Percentiles rank a stretch among this genome's conserved stretches.
phyloP scores from a whole-genome alignment of 106 monocot species.

The Amphibolis antarctica region DNA sequence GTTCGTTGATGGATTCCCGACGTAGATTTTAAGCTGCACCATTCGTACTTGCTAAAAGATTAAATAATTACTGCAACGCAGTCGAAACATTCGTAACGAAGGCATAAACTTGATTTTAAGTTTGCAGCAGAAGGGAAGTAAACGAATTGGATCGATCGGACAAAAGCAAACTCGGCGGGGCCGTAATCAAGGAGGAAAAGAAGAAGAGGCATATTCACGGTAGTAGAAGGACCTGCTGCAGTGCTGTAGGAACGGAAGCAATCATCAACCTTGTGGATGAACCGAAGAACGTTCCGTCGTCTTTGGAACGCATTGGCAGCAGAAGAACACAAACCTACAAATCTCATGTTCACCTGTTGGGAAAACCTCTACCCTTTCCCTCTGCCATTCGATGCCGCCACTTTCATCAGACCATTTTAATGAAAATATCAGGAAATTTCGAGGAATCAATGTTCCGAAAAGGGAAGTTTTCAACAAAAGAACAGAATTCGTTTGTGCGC shows the following conservation, averaged over 20 bases:
- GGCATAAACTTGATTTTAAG: not conserved
- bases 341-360: not conserved
- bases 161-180: too few relatives aligned
- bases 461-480: too few relatives aligned
- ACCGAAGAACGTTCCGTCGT: not conserved
- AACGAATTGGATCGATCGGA: not conserved
- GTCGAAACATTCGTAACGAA: not conserved
- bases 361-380: not conserved
- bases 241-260: not conserved
- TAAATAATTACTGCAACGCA: not conserved
- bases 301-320: not conserved
- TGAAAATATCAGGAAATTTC: too few relatives aligned
- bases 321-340: not conserved
- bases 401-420: too few relatives aligned
- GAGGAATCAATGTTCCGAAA: too few relatives aligned
- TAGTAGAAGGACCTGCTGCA: not conserved
- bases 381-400: too few relatives aligned
- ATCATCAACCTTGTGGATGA: not conserved
- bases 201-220: too few relatives aligned
- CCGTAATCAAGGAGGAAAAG: too few relatives aligned
- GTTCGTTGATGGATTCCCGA: not conserved
- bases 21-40: too few relatives aligned
- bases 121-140: not conserved
- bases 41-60: not conserved
- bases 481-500: too few relatives aligned